Percentiles rank a stretch among this genome's conserved stretches.
These are phyloP conservation scores for Ploettnerulaceae sp. DNA, from an alignment of 2,329 filamentous ascomycete genomes.

Conservation along the genomic window DNA sequence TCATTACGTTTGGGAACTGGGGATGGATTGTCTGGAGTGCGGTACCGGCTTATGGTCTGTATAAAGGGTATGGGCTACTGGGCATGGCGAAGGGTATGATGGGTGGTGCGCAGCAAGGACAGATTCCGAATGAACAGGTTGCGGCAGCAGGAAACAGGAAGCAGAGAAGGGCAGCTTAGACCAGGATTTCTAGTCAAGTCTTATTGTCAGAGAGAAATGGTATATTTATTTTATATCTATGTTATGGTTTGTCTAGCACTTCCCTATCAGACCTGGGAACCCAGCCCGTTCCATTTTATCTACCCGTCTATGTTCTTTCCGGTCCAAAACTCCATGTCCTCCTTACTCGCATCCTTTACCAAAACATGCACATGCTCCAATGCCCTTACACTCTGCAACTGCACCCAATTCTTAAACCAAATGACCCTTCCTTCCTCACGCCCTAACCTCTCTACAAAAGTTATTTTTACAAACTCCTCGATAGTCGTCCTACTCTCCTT, in stretches of 20 bases:
- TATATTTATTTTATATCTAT: too few relatives aligned
- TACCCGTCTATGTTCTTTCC: slow-evolving; percentile 7
- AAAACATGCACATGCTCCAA: slow-evolving; percentile 87
- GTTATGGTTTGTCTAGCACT: too few relatives aligned
- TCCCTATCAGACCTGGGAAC: too few relatives aligned
- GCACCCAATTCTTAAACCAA: slow-evolving; percentile 95
- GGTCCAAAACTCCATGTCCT: slow-evolving; percentile 51
- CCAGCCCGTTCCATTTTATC: slow-evolving; percentile 27
- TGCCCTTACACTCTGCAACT: slow-evolving; percentile 79
- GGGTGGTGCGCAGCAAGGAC: slow-evolving; percentile 28
- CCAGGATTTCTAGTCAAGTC: too few relatives aligned
- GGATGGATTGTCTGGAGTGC: slow-evolving; percentile 59
- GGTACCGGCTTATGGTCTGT: slow-evolving; percentile 32
- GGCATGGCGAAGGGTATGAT: slow-evolving; percentile 34
- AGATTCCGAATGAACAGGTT: slow-evolving; percentile 25
- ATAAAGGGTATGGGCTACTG: slow-evolving; percentile 33
- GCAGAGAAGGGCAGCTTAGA: slow-evolving; percentile 33
- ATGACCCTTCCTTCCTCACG: slow-evolving; percentile 48
- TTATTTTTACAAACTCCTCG: slow-evolving; percentile 62
- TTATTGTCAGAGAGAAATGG: too few relatives aligned
- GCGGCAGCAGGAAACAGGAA: slow-evolving; percentile 30
- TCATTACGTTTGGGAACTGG: slow-evolving; percentile 74
- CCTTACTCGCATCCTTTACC: slow-evolving; percentile 50
- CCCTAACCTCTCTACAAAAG: slow-evolving; percentile 59
- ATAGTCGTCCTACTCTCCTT: slow-evolving; percentile 59